phyloP scores from a whole-genome alignment of 2,329 filamentous ascomycete genomes.

The Aspergillus sp. region DNA sequence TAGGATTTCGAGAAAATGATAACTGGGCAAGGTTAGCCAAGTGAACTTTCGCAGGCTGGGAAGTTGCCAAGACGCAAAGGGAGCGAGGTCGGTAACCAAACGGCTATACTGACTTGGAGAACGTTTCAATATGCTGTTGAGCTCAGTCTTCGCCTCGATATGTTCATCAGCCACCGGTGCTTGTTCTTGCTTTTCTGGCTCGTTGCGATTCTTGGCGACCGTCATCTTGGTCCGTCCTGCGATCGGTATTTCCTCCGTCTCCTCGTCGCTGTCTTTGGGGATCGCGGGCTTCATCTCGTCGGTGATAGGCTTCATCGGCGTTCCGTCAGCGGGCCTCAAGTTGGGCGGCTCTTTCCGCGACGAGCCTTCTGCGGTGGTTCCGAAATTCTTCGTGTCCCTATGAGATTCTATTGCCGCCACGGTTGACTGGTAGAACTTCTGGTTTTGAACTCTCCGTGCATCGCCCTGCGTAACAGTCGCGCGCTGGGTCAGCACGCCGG shows the following conservation, averaged over 20 bases:
- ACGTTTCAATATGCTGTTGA: slow-evolving; percentile 78
- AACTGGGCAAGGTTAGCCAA: slow-evolving; percentile 52
- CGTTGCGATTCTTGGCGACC: slow-evolving; percentile 38
- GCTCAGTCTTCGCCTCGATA: slow-evolving; percentile 60
- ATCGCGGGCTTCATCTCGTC: slow-evolving; percentile 29
- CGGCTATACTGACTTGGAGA: slow-evolving; percentile 66
- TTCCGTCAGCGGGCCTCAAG: slow-evolving; percentile 65
- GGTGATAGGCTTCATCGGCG: slow-evolving; percentile 36
- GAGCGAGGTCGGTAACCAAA: not conserved
- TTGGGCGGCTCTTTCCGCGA: slow-evolving; percentile 68
- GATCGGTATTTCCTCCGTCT: slow-evolving; percentile 48
- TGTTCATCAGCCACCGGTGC: slow-evolving; percentile 52
- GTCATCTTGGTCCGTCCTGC: slow-evolving; percentile 56
- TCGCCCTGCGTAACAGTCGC: slow-evolving; percentile 33
- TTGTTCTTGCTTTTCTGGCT: slow-evolving; percentile 45
- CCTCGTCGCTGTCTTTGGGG: slow-evolving; percentile 36
- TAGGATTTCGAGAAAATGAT: slow-evolving; percentile 96
- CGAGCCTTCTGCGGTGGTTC: slow-evolving; percentile 59
- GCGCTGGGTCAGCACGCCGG: slow-evolving; percentile 6
- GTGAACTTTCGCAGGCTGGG: not conserved
- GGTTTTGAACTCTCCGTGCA: slow-evolving; percentile 39
- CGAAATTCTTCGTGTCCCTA: slow-evolving; percentile 40
- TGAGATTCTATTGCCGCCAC: slow-evolving; percentile 54
- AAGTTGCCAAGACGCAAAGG: not conserved
- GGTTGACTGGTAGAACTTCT: slow-evolving; percentile 57